phyloP scores from a whole-genome alignment of 2,329 filamentous ascomycete genomes.

The Penicillium griseofulvum region DNA sequence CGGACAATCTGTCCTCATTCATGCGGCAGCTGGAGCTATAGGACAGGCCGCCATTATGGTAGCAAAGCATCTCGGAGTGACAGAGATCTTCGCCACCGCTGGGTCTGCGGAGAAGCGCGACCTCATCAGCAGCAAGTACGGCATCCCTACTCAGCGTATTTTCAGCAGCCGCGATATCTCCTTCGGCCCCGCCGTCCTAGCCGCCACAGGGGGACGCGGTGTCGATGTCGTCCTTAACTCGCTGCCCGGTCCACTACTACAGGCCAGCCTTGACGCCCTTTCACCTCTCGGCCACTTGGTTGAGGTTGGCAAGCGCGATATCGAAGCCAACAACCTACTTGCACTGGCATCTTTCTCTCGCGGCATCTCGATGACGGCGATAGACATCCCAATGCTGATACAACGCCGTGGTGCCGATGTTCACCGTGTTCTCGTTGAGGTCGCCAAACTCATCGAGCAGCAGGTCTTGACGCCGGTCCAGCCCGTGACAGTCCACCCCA shows the following conservation, averaged over 20 bases:
- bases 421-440: background rate
- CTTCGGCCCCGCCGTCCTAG: background rate
- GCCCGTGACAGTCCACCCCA: conserved; percentile 18
- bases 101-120: background rate
- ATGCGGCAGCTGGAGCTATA: background rate
- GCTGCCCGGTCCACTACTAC: background rate
- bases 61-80: background rate
- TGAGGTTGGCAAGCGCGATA: background rate
- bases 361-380: background rate
- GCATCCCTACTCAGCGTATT: background rate
- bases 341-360: background rate
- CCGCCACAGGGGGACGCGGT: background rate
- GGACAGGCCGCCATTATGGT: background rate
- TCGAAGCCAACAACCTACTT: background rate
- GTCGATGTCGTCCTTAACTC: conserved; percentile 6
- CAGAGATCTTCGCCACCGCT: background rate
- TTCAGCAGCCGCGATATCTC: background rate
- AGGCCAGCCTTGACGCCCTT: background rate
- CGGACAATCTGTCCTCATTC: background rate
- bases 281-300: background rate
- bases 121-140: background rate
- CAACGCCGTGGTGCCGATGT: background rate
- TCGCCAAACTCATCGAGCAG: background rate
- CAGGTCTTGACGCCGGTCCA: background rate
- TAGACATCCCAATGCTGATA: background rate